phyloP scores from a whole-genome alignment of 164 flowering plant species.

The Warburgia ugandensis region DNA sequence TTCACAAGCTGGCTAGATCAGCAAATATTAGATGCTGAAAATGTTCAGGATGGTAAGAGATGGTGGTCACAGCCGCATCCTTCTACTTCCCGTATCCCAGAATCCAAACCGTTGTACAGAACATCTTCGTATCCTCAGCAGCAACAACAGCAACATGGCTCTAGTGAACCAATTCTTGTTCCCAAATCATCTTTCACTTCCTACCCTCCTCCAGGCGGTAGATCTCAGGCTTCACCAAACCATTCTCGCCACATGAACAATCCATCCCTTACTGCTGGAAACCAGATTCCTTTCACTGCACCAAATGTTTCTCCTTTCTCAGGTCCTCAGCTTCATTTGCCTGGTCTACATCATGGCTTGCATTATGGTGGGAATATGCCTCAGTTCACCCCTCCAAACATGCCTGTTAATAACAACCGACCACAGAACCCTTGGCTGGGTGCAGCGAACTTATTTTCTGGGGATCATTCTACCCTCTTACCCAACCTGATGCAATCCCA shows the following conservation, averaged over 20 bases:
- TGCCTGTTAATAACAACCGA: constrained; percentile 34
- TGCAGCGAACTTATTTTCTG: constrained; percentile 42
- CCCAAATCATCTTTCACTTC: constrained; percentile 63
- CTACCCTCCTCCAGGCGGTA: constrained; percentile 71
- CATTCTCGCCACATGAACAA: constrained; percentile 33
- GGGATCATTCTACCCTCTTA: constrained; percentile 44
- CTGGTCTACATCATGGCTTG: constrained; percentile 45
- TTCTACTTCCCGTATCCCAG: constrained; percentile 27
- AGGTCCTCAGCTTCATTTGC: constrained; percentile 41
- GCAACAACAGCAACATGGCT: constrained; percentile 36
- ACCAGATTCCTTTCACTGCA: constrained; percentile 43
- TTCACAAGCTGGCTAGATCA: constrained; percentile 51
- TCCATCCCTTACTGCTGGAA: constrained; percentile 35
- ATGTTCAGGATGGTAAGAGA: constrained; percentile 39
- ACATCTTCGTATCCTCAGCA: constrained; percentile 76
- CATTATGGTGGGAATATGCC: constrained; percentile 44
- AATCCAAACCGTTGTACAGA: constrained; percentile 61
- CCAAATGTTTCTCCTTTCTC: constrained; percentile 51
- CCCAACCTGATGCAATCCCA: constrained; percentile 45
- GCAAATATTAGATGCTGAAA: constrained; percentile 36
- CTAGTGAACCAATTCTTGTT: constrained; percentile 58
- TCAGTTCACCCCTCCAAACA: constrained; percentile 37
- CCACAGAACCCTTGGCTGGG: constrained; percentile 53
- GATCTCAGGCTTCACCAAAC: constrained; percentile 50
- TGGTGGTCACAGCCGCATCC: constrained; percentile 74